phyloP scores from a whole-genome alignment of 1,284 basidiomycete species.

The Austroboletus niveus region DNA sequence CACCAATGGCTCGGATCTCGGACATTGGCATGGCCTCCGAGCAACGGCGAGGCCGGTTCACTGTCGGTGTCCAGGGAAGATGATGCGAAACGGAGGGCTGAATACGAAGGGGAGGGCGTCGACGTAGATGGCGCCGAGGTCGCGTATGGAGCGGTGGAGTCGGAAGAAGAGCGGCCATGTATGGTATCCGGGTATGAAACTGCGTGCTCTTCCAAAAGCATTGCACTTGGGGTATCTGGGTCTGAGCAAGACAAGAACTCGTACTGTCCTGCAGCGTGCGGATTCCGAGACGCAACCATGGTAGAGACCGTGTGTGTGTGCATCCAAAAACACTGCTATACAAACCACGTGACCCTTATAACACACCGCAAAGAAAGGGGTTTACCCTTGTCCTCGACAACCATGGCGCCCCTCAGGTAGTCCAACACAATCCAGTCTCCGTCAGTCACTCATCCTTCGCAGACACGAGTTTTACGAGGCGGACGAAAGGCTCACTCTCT shows the following conservation, averaged over 20 bases:
- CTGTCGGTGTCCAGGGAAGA: constrained; percentile 65
- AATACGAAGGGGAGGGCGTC: constrained; percentile 48
- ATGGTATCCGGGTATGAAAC: constrained; percentile 28
- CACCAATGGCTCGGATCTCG: constrained; percentile 46
- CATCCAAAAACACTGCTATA: too few species aligned
- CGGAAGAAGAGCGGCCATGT: constrained; percentile 33
- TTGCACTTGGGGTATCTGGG: constrained; percentile 7
- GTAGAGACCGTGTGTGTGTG: too few species aligned
- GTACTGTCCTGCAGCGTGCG: constrained; percentile 21
- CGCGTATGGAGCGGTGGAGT: constrained; percentile 40
- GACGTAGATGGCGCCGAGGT: constrained; percentile 46
- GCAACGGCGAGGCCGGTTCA: constrained; percentile 55
- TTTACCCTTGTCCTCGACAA: background rate
- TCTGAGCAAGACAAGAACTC: constrained; percentile 22
- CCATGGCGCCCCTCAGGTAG: background rate
- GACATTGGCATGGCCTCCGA: constrained; percentile 42
- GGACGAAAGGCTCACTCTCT: constrained; percentile 69
- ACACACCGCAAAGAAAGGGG: background rate
- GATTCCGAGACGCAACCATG: constrained; percentile 4
- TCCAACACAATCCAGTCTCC: background rate
- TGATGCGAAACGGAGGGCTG: constrained; percentile 46
- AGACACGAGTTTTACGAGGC: constrained; percentile 91
- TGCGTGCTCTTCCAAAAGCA: constrained; percentile 6
- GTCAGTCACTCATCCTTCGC: background rate
- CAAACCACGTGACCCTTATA: too few species aligned